Conservation (phyloP, 371 early-diverging fungal genomes). For the Batrachochytrium dendrobatidis region DNA sequence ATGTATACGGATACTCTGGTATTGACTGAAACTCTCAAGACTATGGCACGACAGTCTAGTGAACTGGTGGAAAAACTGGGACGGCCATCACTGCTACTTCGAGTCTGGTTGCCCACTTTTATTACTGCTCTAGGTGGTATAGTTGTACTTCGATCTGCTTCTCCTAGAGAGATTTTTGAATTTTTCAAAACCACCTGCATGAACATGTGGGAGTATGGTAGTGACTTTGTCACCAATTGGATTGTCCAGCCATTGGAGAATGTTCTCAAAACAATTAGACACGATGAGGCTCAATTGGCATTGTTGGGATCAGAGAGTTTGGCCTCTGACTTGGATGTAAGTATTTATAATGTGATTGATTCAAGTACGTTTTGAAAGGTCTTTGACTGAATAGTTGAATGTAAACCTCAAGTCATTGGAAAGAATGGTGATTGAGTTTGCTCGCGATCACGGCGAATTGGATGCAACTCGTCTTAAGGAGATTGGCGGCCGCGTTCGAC, state of each 20-base stretch:
- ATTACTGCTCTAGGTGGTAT: neutral
- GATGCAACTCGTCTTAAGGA: slow-evolving; percentile 30
- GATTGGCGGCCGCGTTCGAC: slow-evolving; percentile 42
- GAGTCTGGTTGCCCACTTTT: neutral
- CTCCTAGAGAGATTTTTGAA: neutral
- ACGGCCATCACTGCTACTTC: neutral
- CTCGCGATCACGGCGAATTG: slow-evolving; percentile 48
- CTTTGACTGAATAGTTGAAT: neutral
- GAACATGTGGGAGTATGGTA: neutral
- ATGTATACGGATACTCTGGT: too few relatives aligned
- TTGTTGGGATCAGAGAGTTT: slow-evolving; percentile 70
- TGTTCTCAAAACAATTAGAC: slow-evolving; percentile 80
- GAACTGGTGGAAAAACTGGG: neutral
- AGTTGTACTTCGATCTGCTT: neutral
- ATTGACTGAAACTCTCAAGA: neutral
- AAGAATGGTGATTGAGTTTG: slow-evolving; percentile 82
- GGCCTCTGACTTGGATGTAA: slow-evolving; percentile 68
- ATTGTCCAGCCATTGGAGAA: slow-evolving; percentile 65
- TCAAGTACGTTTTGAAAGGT: neutral
- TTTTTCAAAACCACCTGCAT: neutral
- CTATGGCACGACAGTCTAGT: neutral
- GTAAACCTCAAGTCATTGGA: slow-evolving; percentile 58
- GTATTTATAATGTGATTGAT: slow-evolving; percentile 5
- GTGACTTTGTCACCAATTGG: slow-evolving; percentile 64
- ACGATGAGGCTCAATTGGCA: slow-evolving; percentile 63